Conservation (phyloP, 208 protist species). For the Trypanosoma mega region DNA sequence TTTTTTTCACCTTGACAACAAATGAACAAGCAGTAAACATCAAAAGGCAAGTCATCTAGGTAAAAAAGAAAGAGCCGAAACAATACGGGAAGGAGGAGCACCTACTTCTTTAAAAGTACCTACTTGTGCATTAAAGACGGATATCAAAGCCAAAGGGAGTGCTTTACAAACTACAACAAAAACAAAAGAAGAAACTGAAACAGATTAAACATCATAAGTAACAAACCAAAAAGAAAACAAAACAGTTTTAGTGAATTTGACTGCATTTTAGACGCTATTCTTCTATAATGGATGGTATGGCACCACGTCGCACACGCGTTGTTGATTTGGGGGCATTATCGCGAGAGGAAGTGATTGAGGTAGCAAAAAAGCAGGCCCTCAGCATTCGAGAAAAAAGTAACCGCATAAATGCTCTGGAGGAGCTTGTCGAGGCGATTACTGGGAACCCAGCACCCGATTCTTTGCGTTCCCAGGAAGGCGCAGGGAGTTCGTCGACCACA, state of each 20-base stretch:
- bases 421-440: slow-evolving; percentile 45
- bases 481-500: neutral
- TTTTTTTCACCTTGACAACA: slow-evolving; percentile 25
- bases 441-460: slow-evolving; percentile 4
- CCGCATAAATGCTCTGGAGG: slow-evolving; percentile 40
- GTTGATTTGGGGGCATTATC: slow-evolving; percentile 53
- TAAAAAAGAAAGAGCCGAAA: too few relatives aligned
- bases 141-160: too few relatives aligned
- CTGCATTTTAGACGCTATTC: neutral
- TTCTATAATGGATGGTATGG: neutral
- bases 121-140: too few relatives aligned
- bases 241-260: neutral
- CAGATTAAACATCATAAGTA: neutral
- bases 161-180: too few relatives aligned
- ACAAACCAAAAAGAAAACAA: neutral
- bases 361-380: slow-evolving; percentile 53
- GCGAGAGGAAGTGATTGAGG: slow-evolving; percentile 54
- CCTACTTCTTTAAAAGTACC: too few relatives aligned
- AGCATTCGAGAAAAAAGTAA: slow-evolving; percentile 59
- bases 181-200: slow-evolving; percentile 5
- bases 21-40: too few relatives aligned
- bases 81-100: too few relatives aligned
- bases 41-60: too few relatives aligned
- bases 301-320: slow-evolving; percentile 39
- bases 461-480: neutral